Conservation (phyloP, 106 monocot species). For the Xerophyta viscosa region DNA sequence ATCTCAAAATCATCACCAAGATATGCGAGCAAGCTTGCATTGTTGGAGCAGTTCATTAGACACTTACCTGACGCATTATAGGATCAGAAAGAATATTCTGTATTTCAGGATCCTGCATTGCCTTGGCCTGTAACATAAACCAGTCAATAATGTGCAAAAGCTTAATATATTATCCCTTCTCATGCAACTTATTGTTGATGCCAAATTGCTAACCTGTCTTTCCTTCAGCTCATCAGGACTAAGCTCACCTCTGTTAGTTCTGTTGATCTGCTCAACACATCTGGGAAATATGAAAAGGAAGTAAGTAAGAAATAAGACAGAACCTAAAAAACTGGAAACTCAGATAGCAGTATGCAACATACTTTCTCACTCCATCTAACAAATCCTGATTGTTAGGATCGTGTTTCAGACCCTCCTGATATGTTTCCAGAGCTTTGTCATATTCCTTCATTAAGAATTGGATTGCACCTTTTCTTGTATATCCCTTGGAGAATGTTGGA, state of each 20-base stretch:
- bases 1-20: conserved; percentile 31
- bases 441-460: conserved; percentile 99
- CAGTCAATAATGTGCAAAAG: neutral
- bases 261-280: conserved; percentile 93
- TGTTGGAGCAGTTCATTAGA: neutral
- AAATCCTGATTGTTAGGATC: conserved; percentile 79
- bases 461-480: conserved; percentile 88
- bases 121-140: conserved; percentile 38
- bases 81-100: conserved; percentile 80
- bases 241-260: conserved; percentile 79
- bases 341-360: conserved; percentile 1
- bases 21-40: neutral
- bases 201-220: too few relatives aligned
- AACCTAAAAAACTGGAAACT: neutral
- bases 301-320: neutral
- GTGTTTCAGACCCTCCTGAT: conserved; percentile 82
- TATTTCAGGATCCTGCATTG: conserved; percentile 91
- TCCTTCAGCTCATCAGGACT: conserved; percentile 90
- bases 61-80: conserved; percentile 87
- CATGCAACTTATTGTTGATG: too few relatives aligned
- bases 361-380: conserved; percentile 79
- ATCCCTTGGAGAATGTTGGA: conserved; percentile 80
- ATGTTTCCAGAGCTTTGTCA: conserved; percentile 91
- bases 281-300: conserved; percentile 21
- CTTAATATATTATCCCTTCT: too few relatives aligned